Base-by-base conservation (phyloP, 441 rosid genomes). In the Hura crepitans region DNA sequence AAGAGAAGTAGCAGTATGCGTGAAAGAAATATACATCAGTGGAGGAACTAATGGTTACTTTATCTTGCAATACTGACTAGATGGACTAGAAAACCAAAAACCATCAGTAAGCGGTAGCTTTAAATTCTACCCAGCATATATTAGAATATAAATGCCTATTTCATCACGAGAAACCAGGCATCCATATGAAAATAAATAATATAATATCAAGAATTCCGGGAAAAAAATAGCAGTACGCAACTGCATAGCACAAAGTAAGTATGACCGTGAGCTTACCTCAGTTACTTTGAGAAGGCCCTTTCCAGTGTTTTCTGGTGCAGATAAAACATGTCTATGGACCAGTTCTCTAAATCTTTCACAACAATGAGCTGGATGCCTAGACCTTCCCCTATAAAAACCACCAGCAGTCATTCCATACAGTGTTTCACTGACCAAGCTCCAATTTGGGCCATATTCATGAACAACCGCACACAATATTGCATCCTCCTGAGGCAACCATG, bases 401-500 rank as follows among this genome's bases (percentile, higher is more conserved):
- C 99, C 98, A 65, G 99, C 90, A 81, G 96, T 75, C 97, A 93
- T 91, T 74, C 97, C 92, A 75, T 89, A 91, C 37, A 96, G 84
- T 35, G 85, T 80, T 39, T 78, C 98, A 50, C 96, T 85, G 72
- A 85, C 93, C 74, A 96, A 86, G 81, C 85, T 91, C 99, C 99
- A 96, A 47, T 91, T 81, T 45, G 90, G 79, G 61, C 97, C 99
- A 86, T 96, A 96, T 81, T 96, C 99, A 82, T 96, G 99, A 62
- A 96, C 97, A 73, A 87, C 85, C 62, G 99, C 99, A 85, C 98
- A 90, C 85, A 96, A 81, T 79, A 93, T 72, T 73, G 99, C 98
- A 85, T 96, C 98, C 85, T 96, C 99, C 80, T 88, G 99, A 25
- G 98, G 85, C 80, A 84, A 80, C 99, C 99, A 96, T 74, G 79